Evolutionary conservation across 441 rosid species (phyloP).

Genomic region (Syzygium malaccense): DNA sequence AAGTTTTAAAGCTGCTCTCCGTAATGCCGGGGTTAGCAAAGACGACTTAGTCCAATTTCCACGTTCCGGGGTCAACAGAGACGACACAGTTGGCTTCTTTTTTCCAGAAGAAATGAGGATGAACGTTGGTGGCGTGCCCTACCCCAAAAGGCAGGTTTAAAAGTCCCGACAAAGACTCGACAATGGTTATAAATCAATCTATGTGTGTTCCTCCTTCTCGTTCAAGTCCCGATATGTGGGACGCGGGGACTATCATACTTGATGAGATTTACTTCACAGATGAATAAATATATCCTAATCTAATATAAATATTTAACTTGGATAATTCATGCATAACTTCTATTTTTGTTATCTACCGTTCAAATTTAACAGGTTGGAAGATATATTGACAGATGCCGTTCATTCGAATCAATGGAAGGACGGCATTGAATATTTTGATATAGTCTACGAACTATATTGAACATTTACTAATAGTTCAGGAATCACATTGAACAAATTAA

Average conservation of each 20-base stretch:
- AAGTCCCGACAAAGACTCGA: no score
- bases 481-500: fast-evolving
- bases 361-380: neutral
- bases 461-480: fast-evolving
- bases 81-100: no score
- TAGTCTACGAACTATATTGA: fast-evolving
- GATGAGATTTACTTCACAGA: neutral
- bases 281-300: neutral
- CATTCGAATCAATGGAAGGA: neutral
- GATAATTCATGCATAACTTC: neutral
- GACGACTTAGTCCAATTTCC: neutral
- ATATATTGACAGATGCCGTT: neutral
- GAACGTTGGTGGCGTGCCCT: no score
- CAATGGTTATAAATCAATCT: no score
- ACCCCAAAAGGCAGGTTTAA: no score
- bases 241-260: neutral
- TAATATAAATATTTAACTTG: neutral
- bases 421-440: no score
- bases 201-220: no score
- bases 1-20: neutral
- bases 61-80: neutral
- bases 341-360: neutral
- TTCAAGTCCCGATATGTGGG: neutral
- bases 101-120: no score
- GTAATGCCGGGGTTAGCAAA: neutral